A percentile compares a stretch with the other conserved stretches of the same genome.
Evolutionary conservation across 1,284 basidiomycete species (phyloP).

Genomic region (Agaricales sp.): DNA sequence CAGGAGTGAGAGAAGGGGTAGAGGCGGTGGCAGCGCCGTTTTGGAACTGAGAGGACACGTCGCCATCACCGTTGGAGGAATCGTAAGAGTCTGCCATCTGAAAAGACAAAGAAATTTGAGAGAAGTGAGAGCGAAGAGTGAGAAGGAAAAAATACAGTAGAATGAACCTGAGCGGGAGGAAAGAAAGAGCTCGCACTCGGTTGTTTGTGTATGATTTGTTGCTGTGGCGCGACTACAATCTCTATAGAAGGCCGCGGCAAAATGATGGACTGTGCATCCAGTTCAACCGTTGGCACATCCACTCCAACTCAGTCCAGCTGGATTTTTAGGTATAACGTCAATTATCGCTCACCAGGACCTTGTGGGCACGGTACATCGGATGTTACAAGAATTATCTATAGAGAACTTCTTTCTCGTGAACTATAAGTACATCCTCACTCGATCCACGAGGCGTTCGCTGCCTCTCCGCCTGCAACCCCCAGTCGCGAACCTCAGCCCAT

Average conservation of each 20-base stretch:
- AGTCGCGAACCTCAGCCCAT: no score
- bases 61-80: constrained; percentile 55
- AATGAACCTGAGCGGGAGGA: background rate
- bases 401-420: no score
- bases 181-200: constrained; percentile 5
- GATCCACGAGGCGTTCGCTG: background rate
- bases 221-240: background rate
- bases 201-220: constrained; percentile 17
- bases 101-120: constrained; percentile 11
- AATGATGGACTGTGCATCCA: background rate
- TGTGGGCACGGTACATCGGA: background rate
- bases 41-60: constrained; percentile 38
- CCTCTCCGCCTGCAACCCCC: no score
- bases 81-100: constrained; percentile 67
- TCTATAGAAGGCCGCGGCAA: background rate
- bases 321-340: background rate
- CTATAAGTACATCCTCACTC: background rate
- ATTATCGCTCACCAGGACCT: background rate
- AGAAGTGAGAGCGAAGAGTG: constrained; percentile 16
- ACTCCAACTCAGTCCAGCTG: background rate
- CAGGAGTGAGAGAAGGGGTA: constrained; percentile 43
- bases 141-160: constrained; percentile 12
- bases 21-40: constrained; percentile 53
- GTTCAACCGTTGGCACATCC: no score
- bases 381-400: background rate